Evolutionary conservation across 257 asterid species (phyloP).

Genomic region (Nicotiana noctiflora): DNA sequence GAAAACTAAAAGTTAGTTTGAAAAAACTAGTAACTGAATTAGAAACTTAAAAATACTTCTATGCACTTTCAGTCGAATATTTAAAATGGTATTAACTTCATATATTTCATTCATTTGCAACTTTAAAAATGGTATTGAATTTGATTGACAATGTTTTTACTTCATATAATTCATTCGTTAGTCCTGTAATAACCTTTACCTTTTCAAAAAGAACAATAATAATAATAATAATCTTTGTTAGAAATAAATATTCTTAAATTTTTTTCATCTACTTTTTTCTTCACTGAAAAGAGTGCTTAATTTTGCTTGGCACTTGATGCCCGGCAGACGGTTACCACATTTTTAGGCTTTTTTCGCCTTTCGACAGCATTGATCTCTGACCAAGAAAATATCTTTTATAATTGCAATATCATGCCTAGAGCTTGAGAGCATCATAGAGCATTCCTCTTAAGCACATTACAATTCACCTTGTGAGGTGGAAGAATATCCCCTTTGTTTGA

Average conservation of each 20-base stretch:
- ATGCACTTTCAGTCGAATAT: background rate
- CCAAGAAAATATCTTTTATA: background rate
- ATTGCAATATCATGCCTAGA: background rate
- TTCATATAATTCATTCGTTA: background rate
- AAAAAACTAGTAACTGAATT: background rate
- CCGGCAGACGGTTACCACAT: background rate
- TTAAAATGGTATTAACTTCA: background rate
- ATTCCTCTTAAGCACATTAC: background rate
- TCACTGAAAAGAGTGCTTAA: background rate
- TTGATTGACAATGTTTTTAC: background rate
- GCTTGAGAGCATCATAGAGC: background rate
- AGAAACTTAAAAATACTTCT: background rate
- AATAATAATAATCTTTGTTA: background rate
- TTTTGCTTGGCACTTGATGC: background rate
- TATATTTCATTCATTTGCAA: background rate
- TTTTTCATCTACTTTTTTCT: background rate
- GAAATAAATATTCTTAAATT: background rate
- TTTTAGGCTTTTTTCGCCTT: background rate
- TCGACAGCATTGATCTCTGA: background rate
- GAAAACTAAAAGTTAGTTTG: background rate
- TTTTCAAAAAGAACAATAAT: too few relatives aligned
- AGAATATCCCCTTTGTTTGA: conserved; percentile 92
- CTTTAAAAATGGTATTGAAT: background rate
- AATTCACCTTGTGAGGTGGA: conserved; percentile 83
- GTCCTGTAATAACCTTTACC: background rate